Percentiles rank a stretch among this genome's conserved stretches.
phyloP scores from a whole-genome alignment of 352 stramenopile genomes.

The Globisporangium irregulare region DNA sequence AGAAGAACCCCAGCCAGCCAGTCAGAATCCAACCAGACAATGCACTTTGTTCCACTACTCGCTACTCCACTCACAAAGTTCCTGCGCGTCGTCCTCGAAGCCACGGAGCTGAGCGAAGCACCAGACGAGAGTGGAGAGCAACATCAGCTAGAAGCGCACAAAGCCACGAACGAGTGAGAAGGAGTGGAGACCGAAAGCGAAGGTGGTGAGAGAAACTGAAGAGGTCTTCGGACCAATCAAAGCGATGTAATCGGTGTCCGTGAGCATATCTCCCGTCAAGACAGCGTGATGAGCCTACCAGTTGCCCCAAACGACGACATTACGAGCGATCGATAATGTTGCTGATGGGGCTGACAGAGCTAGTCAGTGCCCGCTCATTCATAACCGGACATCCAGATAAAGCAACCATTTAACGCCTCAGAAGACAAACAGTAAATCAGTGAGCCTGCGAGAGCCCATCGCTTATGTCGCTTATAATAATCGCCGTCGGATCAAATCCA shows the following conservation, averaged over 20 bases:
- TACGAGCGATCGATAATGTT: background rate
- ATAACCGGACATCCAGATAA: background rate
- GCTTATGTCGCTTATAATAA: background rate
- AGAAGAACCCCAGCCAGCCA: background rate
- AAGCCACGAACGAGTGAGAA: background rate
- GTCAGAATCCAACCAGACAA: background rate
- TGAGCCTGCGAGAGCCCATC: background rate
- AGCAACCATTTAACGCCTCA: background rate
- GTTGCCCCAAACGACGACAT: background rate
- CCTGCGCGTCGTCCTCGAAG: background rate
- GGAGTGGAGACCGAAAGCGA: background rate
- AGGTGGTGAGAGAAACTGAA: background rate
- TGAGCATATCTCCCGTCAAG: background rate
- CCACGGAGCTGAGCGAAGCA: background rate
- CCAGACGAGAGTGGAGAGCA: background rate
- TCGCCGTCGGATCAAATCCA: background rate
- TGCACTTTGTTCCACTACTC: constrained; percentile 12
- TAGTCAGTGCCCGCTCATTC: background rate
- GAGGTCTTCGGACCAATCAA: background rate
- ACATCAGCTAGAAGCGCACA: background rate
- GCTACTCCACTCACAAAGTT: background rate
- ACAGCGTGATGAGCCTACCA: background rate
- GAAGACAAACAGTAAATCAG: background rate
- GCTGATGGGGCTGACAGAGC: background rate
- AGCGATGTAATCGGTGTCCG: background rate